Evolutionary conservation across 169 alveolate species (phyloP).

Genomic region (Miamiensis avidus): DNA sequence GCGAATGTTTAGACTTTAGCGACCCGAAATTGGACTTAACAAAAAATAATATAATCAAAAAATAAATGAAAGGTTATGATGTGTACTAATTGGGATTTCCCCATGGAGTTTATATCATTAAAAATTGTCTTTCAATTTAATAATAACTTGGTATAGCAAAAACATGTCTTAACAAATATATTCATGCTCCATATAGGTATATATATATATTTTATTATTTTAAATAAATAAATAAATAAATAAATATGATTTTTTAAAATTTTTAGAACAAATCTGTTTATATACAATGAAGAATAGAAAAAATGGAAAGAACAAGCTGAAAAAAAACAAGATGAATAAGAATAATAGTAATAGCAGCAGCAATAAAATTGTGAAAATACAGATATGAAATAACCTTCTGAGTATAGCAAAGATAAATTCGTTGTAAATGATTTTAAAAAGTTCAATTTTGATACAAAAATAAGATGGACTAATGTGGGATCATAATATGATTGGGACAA

Average conservation of each 20-base stretch:
- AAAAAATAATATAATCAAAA: slow-evolving; percentile 1
- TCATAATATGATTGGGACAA: slow-evolving; percentile 38
- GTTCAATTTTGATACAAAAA: slow-evolving; percentile 38
- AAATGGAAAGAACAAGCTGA: slow-evolving; percentile 11
- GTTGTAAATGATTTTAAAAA: slow-evolving; percentile 19
- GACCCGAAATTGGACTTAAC: neutral
- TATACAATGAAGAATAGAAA: slow-evolving; percentile 14
- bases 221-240: too few relatives aligned
- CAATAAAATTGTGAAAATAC: neutral
- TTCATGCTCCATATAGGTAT: slow-evolving; percentile 29
- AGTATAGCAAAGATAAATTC: slow-evolving; percentile 15
- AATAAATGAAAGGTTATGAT: neutral
- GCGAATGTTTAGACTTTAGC: slow-evolving; percentile 16
- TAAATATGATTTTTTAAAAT: too few relatives aligned
- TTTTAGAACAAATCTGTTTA: slow-evolving; percentile 33
- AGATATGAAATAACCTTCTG: neutral
- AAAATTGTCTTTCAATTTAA: slow-evolving; percentile 4
- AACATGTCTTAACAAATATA: slow-evolving; percentile 28
- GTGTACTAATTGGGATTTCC: slow-evolving; percentile 29
- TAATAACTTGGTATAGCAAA: slow-evolving; percentile 8
- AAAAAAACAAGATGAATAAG: neutral
- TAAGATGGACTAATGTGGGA: slow-evolving; percentile 43
- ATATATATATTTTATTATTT: too few relatives aligned
- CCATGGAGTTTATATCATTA: slow-evolving; percentile 20
- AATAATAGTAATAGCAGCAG: neutral